phyloP scores from a whole-genome alignment of 2,329 filamentous ascomycete genomes.

The Microcyclospora tardicrescens region DNA sequence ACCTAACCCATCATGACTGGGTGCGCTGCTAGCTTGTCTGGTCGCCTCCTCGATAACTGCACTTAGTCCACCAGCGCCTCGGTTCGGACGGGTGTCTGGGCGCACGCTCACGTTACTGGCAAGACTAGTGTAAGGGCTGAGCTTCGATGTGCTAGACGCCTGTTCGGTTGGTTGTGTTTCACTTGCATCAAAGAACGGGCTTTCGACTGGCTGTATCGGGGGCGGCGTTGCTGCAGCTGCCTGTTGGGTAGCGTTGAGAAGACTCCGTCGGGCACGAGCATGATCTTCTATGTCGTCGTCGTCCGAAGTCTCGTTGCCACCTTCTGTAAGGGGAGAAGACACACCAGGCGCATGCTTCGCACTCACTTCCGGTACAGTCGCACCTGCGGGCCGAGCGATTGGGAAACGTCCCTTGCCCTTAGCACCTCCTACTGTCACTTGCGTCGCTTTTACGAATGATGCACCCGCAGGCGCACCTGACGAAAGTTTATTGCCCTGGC shows the following conservation, averaged over 20 bases:
- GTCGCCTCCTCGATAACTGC: slow-evolving; percentile 36
- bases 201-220: slow-evolving; percentile 15
- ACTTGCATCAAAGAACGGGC: slow-evolving; percentile 23
- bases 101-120: no score
- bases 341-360: slow-evolving; percentile 15
- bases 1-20: slow-evolving; percentile 14
- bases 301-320: slow-evolving; percentile 11
- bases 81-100: not conserved
- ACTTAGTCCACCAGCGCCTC: slow-evolving; percentile 19
- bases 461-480: slow-evolving; percentile 26
- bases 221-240: not conserved
- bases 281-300: slow-evolving; percentile 20
- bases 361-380: slow-evolving; percentile 3
- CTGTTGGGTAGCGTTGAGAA: slow-evolving; percentile 3
- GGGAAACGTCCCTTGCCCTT: slow-evolving; percentile 20
- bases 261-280: slow-evolving; percentile 16
- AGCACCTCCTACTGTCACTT: slow-evolving; percentile 31
- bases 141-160: slow-evolving; percentile 19
- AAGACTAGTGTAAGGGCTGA: slow-evolving; percentile 23
- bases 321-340: slow-evolving; percentile 19
- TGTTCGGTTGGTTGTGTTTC: slow-evolving; percentile 6
- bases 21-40: slow-evolving; percentile 25
- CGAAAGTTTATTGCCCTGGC: slow-evolving; percentile 11
- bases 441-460: slow-evolving; percentile 29
- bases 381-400: slow-evolving; percentile 10